Conservation (phyloP, 495 filamentous ascomycete genomes). For the Hypomontagnella submonticulosa region DNA sequence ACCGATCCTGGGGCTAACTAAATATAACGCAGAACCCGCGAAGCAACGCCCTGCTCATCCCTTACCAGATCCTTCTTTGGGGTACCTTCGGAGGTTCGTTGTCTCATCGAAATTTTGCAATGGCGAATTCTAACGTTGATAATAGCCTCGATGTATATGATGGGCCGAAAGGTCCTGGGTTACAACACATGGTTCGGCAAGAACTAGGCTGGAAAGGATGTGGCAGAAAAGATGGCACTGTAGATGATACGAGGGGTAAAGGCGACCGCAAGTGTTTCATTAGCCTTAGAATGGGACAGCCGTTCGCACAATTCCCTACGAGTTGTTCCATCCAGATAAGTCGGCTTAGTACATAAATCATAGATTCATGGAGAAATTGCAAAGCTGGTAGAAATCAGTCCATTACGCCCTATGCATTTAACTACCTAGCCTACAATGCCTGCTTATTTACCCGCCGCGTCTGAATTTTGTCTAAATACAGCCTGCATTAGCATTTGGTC, state of each 20-base stretch:
- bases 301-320: slow-evolving; percentile 34
- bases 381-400: slow-evolving; percentile 26
- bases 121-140: slow-evolving; percentile 61
- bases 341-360: slow-evolving; percentile 10
- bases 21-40: slow-evolving; percentile 66
- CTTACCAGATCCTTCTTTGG: slow-evolving; percentile 79
- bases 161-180: slow-evolving; percentile 68
- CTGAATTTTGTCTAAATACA: slow-evolving; percentile 34
- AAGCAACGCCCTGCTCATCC: slow-evolving; percentile 72
- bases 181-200: slow-evolving; percentile 90
- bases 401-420: slow-evolving; percentile 39
- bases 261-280: slow-evolving; percentile 22
- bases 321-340: background rate
- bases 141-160: slow-evolving; percentile 69
- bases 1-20: slow-evolving; percentile 35
- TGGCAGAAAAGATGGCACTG: background rate
- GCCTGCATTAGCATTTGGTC: slow-evolving; percentile 1
- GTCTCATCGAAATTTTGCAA: slow-evolving; percentile 2
- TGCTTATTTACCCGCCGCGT: slow-evolving; percentile 28
- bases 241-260: slow-evolving; percentile 29
- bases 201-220: slow-evolving; percentile 55
- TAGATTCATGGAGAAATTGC: background rate
- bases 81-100: slow-evolving; percentile 62
- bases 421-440: slow-evolving; percentile 31
- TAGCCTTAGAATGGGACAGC: slow-evolving; percentile 41